Evolutionary conservation across 202 grass and related monocot genomes (phyloP).

Genomic region (Carex arenaria): DNA sequence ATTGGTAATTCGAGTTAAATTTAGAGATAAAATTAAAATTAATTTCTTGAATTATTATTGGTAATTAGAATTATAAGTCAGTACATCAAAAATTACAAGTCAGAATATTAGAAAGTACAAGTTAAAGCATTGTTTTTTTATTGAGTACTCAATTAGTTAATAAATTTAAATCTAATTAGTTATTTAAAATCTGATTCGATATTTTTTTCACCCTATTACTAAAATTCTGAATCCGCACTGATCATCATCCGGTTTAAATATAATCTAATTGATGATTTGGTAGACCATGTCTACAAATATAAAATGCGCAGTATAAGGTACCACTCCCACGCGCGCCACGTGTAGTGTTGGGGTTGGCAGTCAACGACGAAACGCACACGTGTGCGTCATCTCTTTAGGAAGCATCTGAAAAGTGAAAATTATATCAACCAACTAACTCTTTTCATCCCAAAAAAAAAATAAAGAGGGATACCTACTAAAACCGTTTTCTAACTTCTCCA

Average conservation of each 20-base stretch:
- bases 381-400: neutral
- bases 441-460: neutral
- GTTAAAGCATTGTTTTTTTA: too few relatives aligned
- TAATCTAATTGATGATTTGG: neutral
- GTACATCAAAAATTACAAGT: too few relatives aligned
- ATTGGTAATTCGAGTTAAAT: too few relatives aligned
- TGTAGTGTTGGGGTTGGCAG: neutral
- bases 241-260: neutral
- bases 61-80: too few relatives aligned
- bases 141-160: too few relatives aligned
- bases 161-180: too few relatives aligned
- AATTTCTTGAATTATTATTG: too few relatives aligned
- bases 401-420: neutral
- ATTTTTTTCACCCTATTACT: too few relatives aligned
- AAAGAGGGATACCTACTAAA: neutral
- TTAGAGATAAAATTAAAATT: too few relatives aligned
- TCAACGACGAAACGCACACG: neutral
- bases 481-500: neutral
- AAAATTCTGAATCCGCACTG: too few relatives aligned
- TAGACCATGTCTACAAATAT: neutral
- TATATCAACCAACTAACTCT: neutral
- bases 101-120: too few relatives aligned
- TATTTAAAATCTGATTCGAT: too few relatives aligned
- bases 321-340: neutral
- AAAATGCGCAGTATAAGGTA: neutral